Conservation (phyloP, 768 basidiomycete species). For the Butyriboletus loyo region DNA sequence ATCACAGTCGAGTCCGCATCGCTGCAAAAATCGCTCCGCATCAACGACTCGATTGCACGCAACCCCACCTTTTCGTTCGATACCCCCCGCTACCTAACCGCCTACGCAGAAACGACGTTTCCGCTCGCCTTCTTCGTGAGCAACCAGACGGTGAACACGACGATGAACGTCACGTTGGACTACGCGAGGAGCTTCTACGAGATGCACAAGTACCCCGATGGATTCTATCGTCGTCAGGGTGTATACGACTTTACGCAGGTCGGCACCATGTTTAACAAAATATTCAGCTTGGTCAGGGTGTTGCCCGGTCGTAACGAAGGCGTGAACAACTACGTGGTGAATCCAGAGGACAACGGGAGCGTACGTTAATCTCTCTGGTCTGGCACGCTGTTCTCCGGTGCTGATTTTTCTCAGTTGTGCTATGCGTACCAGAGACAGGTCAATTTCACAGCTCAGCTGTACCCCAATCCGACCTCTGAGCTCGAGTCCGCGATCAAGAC, state of each 20-base stretch:
- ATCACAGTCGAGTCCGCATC: too few relatives aligned
- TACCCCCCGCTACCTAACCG: too few relatives aligned
- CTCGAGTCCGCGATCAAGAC: conserved; percentile 23
- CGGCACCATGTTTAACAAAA: background rate
- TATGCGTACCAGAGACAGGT: conserved; percentile 19
- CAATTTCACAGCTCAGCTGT: conserved; percentile 19
- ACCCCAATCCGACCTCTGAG: conserved; percentile 18
- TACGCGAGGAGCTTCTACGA: too few relatives aligned
- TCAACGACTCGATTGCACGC: too few relatives aligned
- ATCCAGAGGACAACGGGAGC: conserved; percentile 12
- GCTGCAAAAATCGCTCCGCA: too few relatives aligned
- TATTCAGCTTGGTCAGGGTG: conserved; percentile 2
- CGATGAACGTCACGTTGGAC: too few relatives aligned
- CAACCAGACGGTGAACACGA: too few relatives aligned
- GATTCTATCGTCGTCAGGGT: conserved; percentile 16
- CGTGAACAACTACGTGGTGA: conserved; percentile 13
- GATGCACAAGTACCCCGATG: too few relatives aligned
- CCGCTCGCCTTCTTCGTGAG: too few relatives aligned
- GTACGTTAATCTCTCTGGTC: conserved; percentile 5
- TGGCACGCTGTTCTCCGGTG: background rate
- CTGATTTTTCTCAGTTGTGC: conserved; percentile 13
- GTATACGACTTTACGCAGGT: conserved; percentile 10
- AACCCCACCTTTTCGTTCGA: too few relatives aligned
- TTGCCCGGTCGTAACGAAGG: conserved; percentile 19
- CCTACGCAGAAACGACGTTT: too few relatives aligned